Conservation (phyloP, 2,329 filamentous ascomycete species). For the Ustulina deusta region DNA sequence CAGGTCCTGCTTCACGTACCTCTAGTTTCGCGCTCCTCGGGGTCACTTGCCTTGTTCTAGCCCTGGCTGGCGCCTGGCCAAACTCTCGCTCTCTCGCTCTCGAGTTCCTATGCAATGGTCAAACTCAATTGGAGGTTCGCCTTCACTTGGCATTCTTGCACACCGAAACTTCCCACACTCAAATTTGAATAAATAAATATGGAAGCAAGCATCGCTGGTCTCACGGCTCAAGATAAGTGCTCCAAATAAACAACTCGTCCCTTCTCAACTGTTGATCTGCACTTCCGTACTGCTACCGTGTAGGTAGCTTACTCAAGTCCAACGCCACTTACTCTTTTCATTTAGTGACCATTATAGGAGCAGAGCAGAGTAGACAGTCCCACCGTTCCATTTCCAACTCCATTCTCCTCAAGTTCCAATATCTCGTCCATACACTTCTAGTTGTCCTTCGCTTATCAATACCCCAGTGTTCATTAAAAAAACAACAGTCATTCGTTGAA, state of each 20-base stretch:
- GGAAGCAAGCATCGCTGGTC: neutral
- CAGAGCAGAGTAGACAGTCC: neutral
- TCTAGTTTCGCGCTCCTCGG: too few relatives aligned
- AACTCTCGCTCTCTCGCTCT: neutral
- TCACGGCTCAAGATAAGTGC: neutral
- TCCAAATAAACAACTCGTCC: neutral
- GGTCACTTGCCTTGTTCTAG: too few relatives aligned
- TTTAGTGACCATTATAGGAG: neutral
- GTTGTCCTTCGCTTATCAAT: constrained; percentile 7
- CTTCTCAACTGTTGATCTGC: constrained; percentile 1
- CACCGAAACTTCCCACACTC: neutral
- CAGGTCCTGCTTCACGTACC: too few relatives aligned
- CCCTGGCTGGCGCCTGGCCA: too few relatives aligned
- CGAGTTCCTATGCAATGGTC: neutral
- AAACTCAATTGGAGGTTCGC: neutral
- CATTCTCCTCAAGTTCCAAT: neutral
- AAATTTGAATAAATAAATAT: neutral
- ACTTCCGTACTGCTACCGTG: constrained; percentile 5
- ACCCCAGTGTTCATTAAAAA: neutral
- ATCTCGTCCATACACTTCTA: neutral
- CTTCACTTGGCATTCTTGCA: too few relatives aligned
- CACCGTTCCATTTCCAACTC: neutral
- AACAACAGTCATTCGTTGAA: constrained; percentile 3
- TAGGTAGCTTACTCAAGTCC: too few relatives aligned
- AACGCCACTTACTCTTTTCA: neutral